These are phyloP conservation scores for Calonectria multiphialidica DNA, from an alignment of 2,329 filamentous ascomycete genomes.

Conservation along the genomic window DNA sequence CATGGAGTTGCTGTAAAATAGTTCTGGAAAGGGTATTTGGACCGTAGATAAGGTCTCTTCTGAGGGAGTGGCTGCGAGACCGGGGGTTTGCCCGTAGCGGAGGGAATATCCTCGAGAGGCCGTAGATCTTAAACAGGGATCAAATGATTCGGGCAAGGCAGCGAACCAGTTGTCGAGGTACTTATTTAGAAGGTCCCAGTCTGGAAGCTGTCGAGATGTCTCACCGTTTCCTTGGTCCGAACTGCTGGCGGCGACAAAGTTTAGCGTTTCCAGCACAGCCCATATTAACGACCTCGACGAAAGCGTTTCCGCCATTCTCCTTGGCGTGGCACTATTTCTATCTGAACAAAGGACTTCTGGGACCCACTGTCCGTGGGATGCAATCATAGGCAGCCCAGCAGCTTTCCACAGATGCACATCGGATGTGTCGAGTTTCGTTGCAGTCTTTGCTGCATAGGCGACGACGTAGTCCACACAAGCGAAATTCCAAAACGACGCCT, in stretches of 20 bases:
- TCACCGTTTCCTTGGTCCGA: neutral
- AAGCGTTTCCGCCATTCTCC: neutral
- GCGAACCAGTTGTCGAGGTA: neutral
- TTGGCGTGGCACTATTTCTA: neutral
- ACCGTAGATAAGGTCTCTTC: neutral
- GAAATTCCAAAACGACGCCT: conserved; percentile 13
- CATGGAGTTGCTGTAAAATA: conserved; percentile 12
- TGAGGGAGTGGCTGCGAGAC: neutral
- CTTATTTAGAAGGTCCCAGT: neutral
- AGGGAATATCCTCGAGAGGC: neutral
- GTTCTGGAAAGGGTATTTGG: neutral
- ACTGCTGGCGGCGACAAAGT: neutral
- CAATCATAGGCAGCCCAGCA: neutral
- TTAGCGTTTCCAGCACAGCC: neutral
- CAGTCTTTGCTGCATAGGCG: neutral
- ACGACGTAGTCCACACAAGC: conserved; percentile 5
- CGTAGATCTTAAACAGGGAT: neutral
- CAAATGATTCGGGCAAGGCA: neutral
- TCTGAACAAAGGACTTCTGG: neutral
- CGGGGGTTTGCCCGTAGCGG: neutral
- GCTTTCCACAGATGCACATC: conserved; percentile 6
- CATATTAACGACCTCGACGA: conserved; percentile 4
- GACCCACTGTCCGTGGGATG: neutral
- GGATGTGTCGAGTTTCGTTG: neutral
- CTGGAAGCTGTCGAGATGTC: neutral